A percentile compares a stretch with the other conserved stretches of the same genome.
phyloP scores from a whole-genome alignment of 257 asterid species.

The Schizonepeta tenuifolia region DNA sequence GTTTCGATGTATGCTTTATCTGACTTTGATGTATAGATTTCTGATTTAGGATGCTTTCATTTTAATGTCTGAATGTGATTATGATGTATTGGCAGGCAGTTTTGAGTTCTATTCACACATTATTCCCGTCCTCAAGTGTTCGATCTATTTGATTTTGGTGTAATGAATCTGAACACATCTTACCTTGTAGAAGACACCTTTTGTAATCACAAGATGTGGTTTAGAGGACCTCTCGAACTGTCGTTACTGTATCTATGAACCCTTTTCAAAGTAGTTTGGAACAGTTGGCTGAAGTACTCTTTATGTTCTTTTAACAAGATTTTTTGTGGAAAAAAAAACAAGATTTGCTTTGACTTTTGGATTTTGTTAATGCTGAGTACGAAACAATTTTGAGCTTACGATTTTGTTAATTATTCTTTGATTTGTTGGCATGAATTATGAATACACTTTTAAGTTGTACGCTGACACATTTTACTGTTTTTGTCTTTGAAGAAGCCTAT shows the following conservation, averaged over 20 bases:
- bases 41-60: neutral
- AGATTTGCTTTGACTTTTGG: slow-evolving; percentile 3
- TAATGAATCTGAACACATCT: neutral
- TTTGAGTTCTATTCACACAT: neutral
- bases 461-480: slow-evolving; percentile 23
- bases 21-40: slow-evolving; percentile 9
- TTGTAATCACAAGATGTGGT: neutral
- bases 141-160: neutral
- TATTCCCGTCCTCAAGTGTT: neutral
- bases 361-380: neutral
- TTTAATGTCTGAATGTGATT: neutral
- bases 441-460: neutral
- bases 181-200: neutral
- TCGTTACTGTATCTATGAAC: neutral
- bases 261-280: slow-evolving; percentile 1
- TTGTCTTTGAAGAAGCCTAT: slow-evolving; percentile 46
- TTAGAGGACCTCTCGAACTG: neutral
- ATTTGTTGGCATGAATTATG: neutral
- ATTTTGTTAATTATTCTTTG: neutral
- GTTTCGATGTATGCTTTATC: neutral
- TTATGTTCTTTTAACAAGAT: neutral
- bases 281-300: neutral
- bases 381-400: neutral
- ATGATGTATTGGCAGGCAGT: neutral
- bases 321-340: too few species aligned